Evolutionary conservation across 148 eudicot species (phyloP).

Genomic region (Cornus florida): DNA sequence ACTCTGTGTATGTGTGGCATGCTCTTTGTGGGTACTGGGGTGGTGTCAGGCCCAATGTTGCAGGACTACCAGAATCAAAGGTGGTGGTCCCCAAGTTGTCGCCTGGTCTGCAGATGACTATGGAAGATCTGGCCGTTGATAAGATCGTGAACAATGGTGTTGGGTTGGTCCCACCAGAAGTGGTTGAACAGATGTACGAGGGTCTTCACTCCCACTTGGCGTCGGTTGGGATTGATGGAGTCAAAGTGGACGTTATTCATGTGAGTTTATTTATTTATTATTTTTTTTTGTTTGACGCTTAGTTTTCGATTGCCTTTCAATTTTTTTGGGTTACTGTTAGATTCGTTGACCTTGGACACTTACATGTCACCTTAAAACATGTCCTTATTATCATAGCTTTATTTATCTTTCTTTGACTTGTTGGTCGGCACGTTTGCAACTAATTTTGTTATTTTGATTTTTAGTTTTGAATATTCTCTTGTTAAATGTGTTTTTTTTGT

Average conservation of each 20-base stretch:
- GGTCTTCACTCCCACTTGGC: slow-evolving; percentile 80
- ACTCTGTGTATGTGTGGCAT: slow-evolving; percentile 92
- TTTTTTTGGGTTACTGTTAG: too few species aligned
- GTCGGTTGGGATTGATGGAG: slow-evolving; percentile 82
- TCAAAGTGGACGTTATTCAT: slow-evolving; percentile 94
- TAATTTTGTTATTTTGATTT: too few species aligned
- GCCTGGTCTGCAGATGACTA: slow-evolving; percentile 66
- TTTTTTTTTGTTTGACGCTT: too few species aligned
- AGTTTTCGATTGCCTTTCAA: too few species aligned
- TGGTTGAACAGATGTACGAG: slow-evolving; percentile 67
- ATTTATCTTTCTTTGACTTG: too few species aligned
- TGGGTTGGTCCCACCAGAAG: slow-evolving; percentile 76
- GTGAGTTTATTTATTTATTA: slow-evolving; percentile 36
- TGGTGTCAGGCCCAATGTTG: slow-evolving; percentile 66
- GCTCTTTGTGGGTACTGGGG: slow-evolving; percentile 98
- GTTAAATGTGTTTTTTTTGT: too few species aligned
- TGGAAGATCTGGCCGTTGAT: slow-evolving; percentile 94
- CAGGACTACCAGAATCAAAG: slow-evolving; percentile 55
- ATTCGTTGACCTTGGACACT: too few species aligned
- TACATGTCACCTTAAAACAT: too few species aligned
- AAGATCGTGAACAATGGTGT: slow-evolving; percentile 87
- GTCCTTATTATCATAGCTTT: too few species aligned
- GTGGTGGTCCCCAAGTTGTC: slow-evolving; percentile 63
- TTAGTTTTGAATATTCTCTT: too few species aligned
- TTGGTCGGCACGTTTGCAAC: too few species aligned